Base-by-base conservation (phyloP, 2,329 filamentous ascomycete species). In the Exophiala viscosa region DNA sequence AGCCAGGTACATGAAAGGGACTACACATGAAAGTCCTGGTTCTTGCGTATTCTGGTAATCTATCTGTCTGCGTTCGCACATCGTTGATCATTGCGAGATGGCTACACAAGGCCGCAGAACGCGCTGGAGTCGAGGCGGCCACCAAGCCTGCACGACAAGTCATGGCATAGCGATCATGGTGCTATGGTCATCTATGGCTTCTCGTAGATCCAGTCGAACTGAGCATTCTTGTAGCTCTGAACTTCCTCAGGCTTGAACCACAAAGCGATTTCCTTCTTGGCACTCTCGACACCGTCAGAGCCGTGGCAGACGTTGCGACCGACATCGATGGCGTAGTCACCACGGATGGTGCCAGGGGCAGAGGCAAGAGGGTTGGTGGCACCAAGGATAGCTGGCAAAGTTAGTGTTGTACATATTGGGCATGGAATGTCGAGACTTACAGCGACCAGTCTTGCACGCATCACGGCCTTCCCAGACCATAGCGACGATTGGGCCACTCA, bases 401-500 rank as follows among this genome's bases (percentile, higher is more conserved):
- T 39, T 28, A 54, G 31, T 48, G 23, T 44, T 52, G 14, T 14
- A 17, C 48, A 35, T 9, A 49, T 18, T 6, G 40, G 42, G 34
- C 36, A 34, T 11, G 20, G 20, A 41, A 18, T 23, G 6, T 43
- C 5, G 23, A 45, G 60, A 79, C 84, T 65, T 84, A 89, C 86
- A 73, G 73, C 93, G 92, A 77, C 93, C 93, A 66, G 91, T 96
- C 88, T 97, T 97, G 84, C 96, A 91, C 76, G 86, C 93, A 71
- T 99, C 91, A 83, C 88, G 88, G 73, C 93, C 93, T 79, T 99
- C 91, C 93, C 93, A 99, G 78, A 99, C 87, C 92, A 97, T 99
- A 81, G 93, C 93, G 82, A 83, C 87, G 80, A 99, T 92, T 74
- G 93, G 93, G 74, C 93, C 93, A 75, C 86, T 91, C 75, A 84